Percentiles rank a stretch among this genome's conserved stretches.
Evolutionary conservation across 2,329 filamentous ascomycete genomes (phyloP).

Genomic region (Alternaria arbusti): DNA sequence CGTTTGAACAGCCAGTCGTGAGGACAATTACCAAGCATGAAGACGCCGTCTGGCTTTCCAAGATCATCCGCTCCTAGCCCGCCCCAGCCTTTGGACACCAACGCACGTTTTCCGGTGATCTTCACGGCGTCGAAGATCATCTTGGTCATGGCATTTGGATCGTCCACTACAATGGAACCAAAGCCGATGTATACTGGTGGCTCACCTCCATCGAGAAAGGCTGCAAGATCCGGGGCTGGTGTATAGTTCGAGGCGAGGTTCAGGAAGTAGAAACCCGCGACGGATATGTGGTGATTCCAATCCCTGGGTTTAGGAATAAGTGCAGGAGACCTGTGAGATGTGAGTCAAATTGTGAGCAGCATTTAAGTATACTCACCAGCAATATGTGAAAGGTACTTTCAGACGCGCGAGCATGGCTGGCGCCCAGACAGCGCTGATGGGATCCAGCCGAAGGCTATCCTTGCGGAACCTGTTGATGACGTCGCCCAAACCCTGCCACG

Average conservation of each 20-base stretch:
- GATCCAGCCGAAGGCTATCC: slow-evolving; percentile 74
- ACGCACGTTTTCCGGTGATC: slow-evolving; percentile 72
- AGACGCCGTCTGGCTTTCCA: slow-evolving; percentile 74
- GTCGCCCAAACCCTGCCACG: slow-evolving; percentile 90
- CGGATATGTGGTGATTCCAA: slow-evolving; percentile 51
- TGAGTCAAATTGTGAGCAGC: neutral
- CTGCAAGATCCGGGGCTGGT: slow-evolving; percentile 48
- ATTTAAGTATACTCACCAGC: slow-evolving; percentile 63
- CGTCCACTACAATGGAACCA: slow-evolving; percentile 52
- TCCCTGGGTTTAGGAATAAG: slow-evolving; percentile 56
- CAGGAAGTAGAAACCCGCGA: slow-evolving; percentile 52
- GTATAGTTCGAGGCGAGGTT: slow-evolving; percentile 49
- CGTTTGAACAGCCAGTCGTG: slow-evolving; percentile 89
- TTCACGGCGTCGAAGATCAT: slow-evolving; percentile 52
- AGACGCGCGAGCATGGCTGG: slow-evolving; percentile 79
- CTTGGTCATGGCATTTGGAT: slow-evolving; percentile 51
- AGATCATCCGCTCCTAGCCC: slow-evolving; percentile 73
- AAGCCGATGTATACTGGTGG: slow-evolving; percentile 53
- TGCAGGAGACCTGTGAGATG: slow-evolving; percentile 42
- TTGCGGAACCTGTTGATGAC: slow-evolving; percentile 87
- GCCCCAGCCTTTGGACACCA: slow-evolving; percentile 89
- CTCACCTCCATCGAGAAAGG: slow-evolving; percentile 48
- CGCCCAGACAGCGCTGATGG: slow-evolving; percentile 80
- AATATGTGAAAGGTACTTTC: slow-evolving; percentile 85
- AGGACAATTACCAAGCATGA: slow-evolving; percentile 83